These are phyloP conservation scores for Penicillium steckii DNA, from an alignment of 495 filamentous ascomycete species.

Conservation along the genomic window DNA sequence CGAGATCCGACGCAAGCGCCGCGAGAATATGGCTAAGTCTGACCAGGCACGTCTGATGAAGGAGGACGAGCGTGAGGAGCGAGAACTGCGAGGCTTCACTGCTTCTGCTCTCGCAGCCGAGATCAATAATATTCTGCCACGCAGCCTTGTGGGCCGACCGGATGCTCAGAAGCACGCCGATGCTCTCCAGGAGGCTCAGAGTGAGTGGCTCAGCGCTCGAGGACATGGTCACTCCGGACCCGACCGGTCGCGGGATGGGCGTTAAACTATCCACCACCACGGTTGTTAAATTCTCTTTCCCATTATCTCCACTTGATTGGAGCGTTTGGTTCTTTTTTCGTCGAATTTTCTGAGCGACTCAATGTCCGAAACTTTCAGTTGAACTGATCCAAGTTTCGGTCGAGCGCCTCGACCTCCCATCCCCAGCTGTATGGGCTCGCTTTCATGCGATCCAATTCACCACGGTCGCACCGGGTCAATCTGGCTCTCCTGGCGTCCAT, in stretches of 20 bases:
- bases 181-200: constrained; percentile 58
- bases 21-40: constrained; percentile 75
- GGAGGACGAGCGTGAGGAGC: constrained; percentile 85
- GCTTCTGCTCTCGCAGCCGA: constrained; percentile 66
- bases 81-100: constrained; percentile 75
- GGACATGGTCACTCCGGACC: constrained; percentile 43
- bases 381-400: constrained; percentile 9
- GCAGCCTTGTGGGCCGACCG: constrained; percentile 26
- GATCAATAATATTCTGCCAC: constrained; percentile 54
- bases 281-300: neutral
- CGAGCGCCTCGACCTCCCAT: constrained; percentile 8
- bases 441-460: constrained; percentile 10
- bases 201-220: constrained; percentile 63
- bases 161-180: constrained; percentile 44
- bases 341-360: constrained; percentile 14
- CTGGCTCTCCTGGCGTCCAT: neutral
- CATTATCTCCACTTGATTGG: neutral
- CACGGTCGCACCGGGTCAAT: constrained; percentile 15
- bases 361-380: constrained; percentile 1
- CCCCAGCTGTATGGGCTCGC: constrained; percentile 4
- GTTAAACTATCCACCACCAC: constrained; percentile 21
- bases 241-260: constrained; percentile 34
- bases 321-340: constrained; percentile 2
- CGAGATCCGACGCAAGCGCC: constrained; percentile 81
- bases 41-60: constrained; percentile 78